Evolutionary conservation across 495 filamentous ascomycete species (phyloP), one percentile per base, ranked within the genome.

Genomic region (Penicillium coprophilum): DNA sequence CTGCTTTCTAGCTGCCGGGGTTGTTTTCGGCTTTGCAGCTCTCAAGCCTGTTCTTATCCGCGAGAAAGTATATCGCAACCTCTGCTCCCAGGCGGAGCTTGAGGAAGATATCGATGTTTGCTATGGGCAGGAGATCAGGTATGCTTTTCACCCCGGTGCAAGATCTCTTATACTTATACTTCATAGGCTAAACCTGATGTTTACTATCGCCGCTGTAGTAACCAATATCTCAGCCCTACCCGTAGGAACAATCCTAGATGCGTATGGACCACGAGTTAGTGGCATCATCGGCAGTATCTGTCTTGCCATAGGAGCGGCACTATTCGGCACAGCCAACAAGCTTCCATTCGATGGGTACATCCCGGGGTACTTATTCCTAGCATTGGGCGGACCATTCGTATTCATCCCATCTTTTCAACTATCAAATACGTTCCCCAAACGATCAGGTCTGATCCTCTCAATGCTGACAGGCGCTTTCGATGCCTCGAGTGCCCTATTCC

Each of bases 371-470:
- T 76, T 94, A 8, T 84, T 92, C 51, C 77, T 96, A 4, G 88
- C 91, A 0, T 73, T 96, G 11, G 92, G 91, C 24, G 92, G 92
- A 0, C 91, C 92, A 24, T 96, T 96, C 64, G 83, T 92, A 24
- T 96, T 93, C 74, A 96, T 96, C 55, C 85, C 88, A 13, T 90
- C 86, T 3, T 96, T 96, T 73, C 92, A 96, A 59, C 80, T 96
- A n/a, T 92, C 88, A 41, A 96, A 96, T 62, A 85, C 91, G 12
- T 96, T 96, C 64, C 92, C 92, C 1, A 77, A 78, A n/a, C 83
- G 88, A 58, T 95, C 91, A 1, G 92, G 92, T 4, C 71, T 95
- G 15, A 92, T 96, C 49, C 76, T 96, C 3, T 90, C 92, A 0
- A 79, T 92, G 31, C 75, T 96, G 19, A 96, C 91, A 0, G 92